A percentile compares a stretch with the other conserved stretches of the same genome.
Conservation (phyloP, 2,329 filamentous ascomycete species). For the Pseudocercospora cruenta region DNA sequence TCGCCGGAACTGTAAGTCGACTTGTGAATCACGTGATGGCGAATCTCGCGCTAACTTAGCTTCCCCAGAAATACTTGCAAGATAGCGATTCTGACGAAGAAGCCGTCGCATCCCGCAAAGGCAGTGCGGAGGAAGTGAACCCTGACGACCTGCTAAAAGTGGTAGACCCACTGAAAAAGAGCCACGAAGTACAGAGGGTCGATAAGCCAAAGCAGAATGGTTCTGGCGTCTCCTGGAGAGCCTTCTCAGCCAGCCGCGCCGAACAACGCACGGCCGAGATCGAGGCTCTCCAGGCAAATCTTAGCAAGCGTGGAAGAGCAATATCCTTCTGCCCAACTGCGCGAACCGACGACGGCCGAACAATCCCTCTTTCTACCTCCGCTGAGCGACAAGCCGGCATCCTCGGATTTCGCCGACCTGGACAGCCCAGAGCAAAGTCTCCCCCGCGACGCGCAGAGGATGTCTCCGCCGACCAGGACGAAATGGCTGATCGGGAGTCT, state of each 20-base stretch:
- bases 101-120: slow-evolving; percentile 35
- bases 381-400: slow-evolving; percentile 22
- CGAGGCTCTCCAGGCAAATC: slow-evolving; percentile 38
- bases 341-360: slow-evolving; percentile 39
- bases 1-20: slow-evolving; percentile 37
- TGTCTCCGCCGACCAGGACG: slow-evolving; percentile 34
- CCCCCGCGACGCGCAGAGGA: slow-evolving; percentile 37
- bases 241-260: slow-evolving; percentile 38
- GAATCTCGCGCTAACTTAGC: slow-evolving; percentile 24
- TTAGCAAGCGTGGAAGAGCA: slow-evolving; percentile 38
- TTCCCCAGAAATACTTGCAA: slow-evolving; percentile 39
- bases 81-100: slow-evolving; percentile 38
- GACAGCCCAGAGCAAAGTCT: slow-evolving; percentile 30
- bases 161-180: slow-evolving; percentile 19
- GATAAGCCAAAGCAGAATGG: slow-evolving; percentile 40
- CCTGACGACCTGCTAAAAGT: neutral
- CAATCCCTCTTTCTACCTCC: slow-evolving; percentile 34
- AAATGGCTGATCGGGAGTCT: slow-evolving; percentile 32
- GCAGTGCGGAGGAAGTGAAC: slow-evolving; percentile 31
- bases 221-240: slow-evolving; percentile 40
- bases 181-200: slow-evolving; percentile 36
- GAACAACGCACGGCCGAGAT: slow-evolving; percentile 40
- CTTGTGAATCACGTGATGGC: slow-evolving; percentile 22
- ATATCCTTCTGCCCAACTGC: slow-evolving; percentile 40
- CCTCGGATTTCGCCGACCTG: slow-evolving; percentile 22